Evolutionary conservation across 495 filamentous ascomycete species (phyloP), one percentile per base, ranked within the genome.

Genomic region (Trypethelium eluteriae): DNA sequence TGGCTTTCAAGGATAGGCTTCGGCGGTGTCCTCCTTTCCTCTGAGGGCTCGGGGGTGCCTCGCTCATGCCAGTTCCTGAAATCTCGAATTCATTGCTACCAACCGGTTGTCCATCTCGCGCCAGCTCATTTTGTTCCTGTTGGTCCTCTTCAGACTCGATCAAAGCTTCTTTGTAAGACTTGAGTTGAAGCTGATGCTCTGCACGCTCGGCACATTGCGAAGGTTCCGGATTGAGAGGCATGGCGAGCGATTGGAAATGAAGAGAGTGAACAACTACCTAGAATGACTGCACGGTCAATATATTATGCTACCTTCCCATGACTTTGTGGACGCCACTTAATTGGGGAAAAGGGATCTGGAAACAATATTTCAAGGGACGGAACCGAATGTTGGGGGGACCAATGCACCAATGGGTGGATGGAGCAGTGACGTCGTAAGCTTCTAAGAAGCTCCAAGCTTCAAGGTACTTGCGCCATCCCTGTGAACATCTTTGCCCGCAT

Each of bases 171-270:
- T 41, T 64, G 62, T 68, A 70, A 3, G 47, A 50, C 36, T 64
- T 68, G 49, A 47, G 64, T 16, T 62, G 49, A 7, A 67, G 39
- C 5, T 59, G 39, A 44, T 66, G 38, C n/a, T 66, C 66, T 18
- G 65, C 38, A 16, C 68, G 56, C 41, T 63, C 57, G 35, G 56
- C 18, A 10, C 68, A 62, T 35, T 68, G 64, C 6, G 70, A 65
- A 3, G 62, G 67, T 50, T 70, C 70, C 11, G 61, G 36, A 38
- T 73, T 64, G 10, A 70, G 59, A 1, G 64, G 41, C 70, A 70
- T 72, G 49, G 56, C 66, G 63, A 70, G 50, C 2, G 39, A 63
- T 38, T 25, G 25, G 25, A 25, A 25, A 25, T 25, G 25, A 25
- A 25, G 25, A 25, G 25, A 25, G 25, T 25, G 25, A 25, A 25